Base-by-base conservation (phyloP, 1,139 yeast genomes). In the Scheffersomyces insectosa region DNA sequence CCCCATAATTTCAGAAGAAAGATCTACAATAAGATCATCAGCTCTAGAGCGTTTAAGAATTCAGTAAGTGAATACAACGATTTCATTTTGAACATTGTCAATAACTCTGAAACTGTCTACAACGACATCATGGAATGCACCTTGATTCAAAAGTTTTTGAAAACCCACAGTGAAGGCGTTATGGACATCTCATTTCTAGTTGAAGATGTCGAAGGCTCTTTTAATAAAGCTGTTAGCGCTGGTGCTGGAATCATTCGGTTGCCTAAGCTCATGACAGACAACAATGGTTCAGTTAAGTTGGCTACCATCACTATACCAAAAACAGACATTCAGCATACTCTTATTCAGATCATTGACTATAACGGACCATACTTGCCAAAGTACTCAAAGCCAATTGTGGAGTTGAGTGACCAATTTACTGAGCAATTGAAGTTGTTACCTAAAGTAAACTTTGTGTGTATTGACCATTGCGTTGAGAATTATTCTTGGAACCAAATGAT, bases 381-480 rank as follows among this genome's bases (percentile, higher is more conserved):
- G 0, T 85, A 73, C 54, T 55, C 55, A 0, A 33, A 35, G 36
- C 33, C 56, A 3, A 35, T 41, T 5, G 35, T 28, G n/a, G 40
- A 16, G 6, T 33, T 33, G 23, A 34, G 2, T 46, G 40, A 37
- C 30, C 37, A 27, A 3, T 16, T 34, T 20, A 15, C 33, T 11
- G 16, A 35, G 7, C 49, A 45, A 25, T 47, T 56, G 16, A 40
- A 56, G 37, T 38, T 48, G 5, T 51, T 73, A 12, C 76, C 76
- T 1, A 57, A 63, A 2, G 61, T 80, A 12, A 46, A 59, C 0
- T 60, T 83, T 33, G 55, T 55, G 1, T 54, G 59, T 4, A 77
- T 88, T 49, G 96, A 88, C 58, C 96, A 88, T 55, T 83, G 89
- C 57, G 96, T 88, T 11, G 90, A 85, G 50, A 88, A 87, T 62